Base-by-base conservation (phyloP, 305 asterid genomes). In the Fraxinus baroniana region DNA sequence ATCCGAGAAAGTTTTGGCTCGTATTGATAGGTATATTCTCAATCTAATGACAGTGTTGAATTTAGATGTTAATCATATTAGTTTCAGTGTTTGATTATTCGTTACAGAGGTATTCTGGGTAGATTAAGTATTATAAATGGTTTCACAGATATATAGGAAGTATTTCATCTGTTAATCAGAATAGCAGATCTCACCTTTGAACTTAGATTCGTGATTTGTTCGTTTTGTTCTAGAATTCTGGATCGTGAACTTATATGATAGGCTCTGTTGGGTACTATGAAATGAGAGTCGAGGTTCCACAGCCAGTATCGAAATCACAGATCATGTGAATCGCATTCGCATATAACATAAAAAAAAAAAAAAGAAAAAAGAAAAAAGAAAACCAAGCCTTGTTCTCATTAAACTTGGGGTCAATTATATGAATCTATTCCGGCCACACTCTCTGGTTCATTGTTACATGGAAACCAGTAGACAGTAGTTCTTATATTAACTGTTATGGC, bases 1-100 rank as follows among this genome's bases (percentile, higher is more conserved):
- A 5, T 95, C 99, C 0, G 98, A 95, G 82, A 94, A 95, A 81
- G 79, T 95, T 7, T 39, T 94, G 77, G 66, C 97, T 83, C 94
- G 97, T 3, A 89, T 95, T 1, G 97, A 93, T 88, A 91, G 98
- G 99, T 95, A 91, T 72, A 13, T 30, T 79, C n/a, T 77, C 24
- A 5, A 24, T 39, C 13, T 10, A 1, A 7, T 44, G 24, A 15
- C 0, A 33, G 15, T 41, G 15, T 41, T 41, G 49, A 41, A 41
- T 41, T 41, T 41, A 41, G 49, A 41, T 41, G 49, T 9, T 41
- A 9, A 2, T 41, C 46, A 13, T 12, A 8, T 39, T 39, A 39
- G 46, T 39, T 39, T 39, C 17, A 41, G 8, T 49, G 0, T 26
- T 12, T 77, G 36, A 7, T 44, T 28, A 20, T 13, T 1, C 2